Evolutionary conservation across 768 basidiomycete species (phyloP), one percentile per base, ranked within the genome.

Genomic region (Tricholoma terreum): DNA sequence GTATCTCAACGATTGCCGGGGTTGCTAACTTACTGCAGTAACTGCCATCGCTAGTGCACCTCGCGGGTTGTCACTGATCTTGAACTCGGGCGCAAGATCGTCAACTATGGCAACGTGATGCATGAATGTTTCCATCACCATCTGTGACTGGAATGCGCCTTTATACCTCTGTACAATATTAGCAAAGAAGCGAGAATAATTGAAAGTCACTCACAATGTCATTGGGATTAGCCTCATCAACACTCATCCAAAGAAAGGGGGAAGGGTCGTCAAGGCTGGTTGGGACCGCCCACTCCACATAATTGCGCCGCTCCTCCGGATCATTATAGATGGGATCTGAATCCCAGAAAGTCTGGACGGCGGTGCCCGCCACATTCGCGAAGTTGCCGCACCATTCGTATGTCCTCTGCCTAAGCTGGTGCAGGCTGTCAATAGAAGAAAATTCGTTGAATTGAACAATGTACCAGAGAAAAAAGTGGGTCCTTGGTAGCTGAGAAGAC

Each of bases 281-380:
- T 9, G 54, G 54, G 27, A 55, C 15, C 11, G 14, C 54, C 54
- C 54, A 55, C 31, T 55, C 30, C 9, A 55, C 54, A 55, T 55
- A 55, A 11, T 19, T 27, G 12, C n/a, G 4, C 17, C 14, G 43
- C 43, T 45, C 22, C 8, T n/a, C 35, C 9, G 54, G 36, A 46
- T 46, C 15, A n/a, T 19, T 33, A 35, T 43, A 55, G 54, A 33
- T 19, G 22, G 10, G 40, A 35, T 55, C 54, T 11, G 40, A 43
- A 22, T 43, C 43, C 54, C 54, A 55, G 54, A 55, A 55, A 24
- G 21, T 42, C 30, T 54, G 34, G n/a, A 54, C 40, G 9, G 40
- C 40, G 6, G 35, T 30, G 22, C 7, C 27, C 11, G 53, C 53
- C 19, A 24, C 36, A 30, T 21, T 40, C 6, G 40, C 27, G 15